Evolutionary conservation across 306 rosid genomes (phyloP).

Genomic region (Phaseolus lunatus): DNA sequence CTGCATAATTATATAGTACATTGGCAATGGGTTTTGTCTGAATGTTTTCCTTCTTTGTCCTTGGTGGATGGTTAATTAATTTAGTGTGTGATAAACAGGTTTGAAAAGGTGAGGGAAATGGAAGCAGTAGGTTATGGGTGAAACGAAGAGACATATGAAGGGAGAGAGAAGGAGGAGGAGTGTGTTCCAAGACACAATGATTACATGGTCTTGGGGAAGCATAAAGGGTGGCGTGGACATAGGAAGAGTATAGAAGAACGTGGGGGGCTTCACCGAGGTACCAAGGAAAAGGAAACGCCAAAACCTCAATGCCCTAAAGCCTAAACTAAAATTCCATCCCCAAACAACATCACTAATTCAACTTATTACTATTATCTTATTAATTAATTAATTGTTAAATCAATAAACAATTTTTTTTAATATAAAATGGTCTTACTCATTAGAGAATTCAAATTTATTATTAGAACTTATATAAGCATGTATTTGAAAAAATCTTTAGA

Average conservation of each 20-base stretch:
- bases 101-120: slow-evolving; percentile 2
- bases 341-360: background rate
- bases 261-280: slow-evolving; percentile 84
- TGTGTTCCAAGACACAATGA: slow-evolving; percentile 99
- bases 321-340: background rate
- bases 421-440: too few relatives aligned
- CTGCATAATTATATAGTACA: background rate
- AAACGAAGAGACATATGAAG: background rate
- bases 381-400: too few relatives aligned
- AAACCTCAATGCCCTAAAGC: slow-evolving; percentile 27
- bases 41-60: slow-evolving; percentile 23
- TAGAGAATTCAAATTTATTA: too few relatives aligned
- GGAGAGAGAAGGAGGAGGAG: slow-evolving; percentile 45
- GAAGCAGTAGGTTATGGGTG: slow-evolving; percentile 37
- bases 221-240: slow-evolving; percentile 91
- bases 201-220: slow-evolving; percentile 95
- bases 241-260: slow-evolving; percentile 81
- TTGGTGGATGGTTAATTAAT: background rate
- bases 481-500: too few relatives aligned
- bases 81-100: background rate
- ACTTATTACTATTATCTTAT: background rate
- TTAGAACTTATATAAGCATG: too few relatives aligned
- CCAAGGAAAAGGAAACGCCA: slow-evolving; percentile 41
- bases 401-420: too few relatives aligned
- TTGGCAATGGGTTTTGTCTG: too few relatives aligned